Base-by-base conservation (phyloP, 2,329 filamentous ascomycete genomes). In the Cadophora luteo-olivacea region DNA sequence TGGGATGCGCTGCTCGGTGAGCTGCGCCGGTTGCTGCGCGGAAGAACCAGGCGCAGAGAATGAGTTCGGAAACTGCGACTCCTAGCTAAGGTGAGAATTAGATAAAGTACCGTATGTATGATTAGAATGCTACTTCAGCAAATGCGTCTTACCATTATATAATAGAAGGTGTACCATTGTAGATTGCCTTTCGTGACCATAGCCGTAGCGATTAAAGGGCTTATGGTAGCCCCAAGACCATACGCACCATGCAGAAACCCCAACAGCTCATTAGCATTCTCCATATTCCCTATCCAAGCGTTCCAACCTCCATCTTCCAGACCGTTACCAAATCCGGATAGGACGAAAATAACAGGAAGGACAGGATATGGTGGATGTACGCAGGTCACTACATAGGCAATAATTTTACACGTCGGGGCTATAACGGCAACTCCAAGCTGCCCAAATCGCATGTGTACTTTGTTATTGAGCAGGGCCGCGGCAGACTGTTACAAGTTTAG, bases 121-220 rank as follows among this genome's bases (percentile, higher is more conserved):
- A 55, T 32, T 3, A 77, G 22, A 8, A 38, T 3, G 16, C 22
- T 16, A 19, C 4, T 1, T 19, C 5, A 25, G 22, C 9, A 45
- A 11, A 11, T 4, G 11, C 3, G 4, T 5, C 84, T 71, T 74
- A 91, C 87, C 89, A 94, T 91, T 66, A 93, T 80, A 75, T 93
- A 93, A 79, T 92, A 94, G 78, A 91, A 94, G 22, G 81, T 82
- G 73, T 89, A 93, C 92, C 92, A 96, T 0, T 82, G 82, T 62
- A 90, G 75, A 3, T 81, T 74, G 0, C 81, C 87, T 69, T 87
- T 87, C 0, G 89, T 88, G 55, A 94, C 87, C 85, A 94, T 89
- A 6, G 86, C 85, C 0, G 92, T 93, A 0, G 91, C 91, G 68
- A 93, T 84, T 7, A 94, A 78, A 0, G 92, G 92, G 3, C 85